Evolutionary conservation across 176 grass and related monocot genomes (phyloP).

Genomic region (Rhynchospora breviuscula): DNA sequence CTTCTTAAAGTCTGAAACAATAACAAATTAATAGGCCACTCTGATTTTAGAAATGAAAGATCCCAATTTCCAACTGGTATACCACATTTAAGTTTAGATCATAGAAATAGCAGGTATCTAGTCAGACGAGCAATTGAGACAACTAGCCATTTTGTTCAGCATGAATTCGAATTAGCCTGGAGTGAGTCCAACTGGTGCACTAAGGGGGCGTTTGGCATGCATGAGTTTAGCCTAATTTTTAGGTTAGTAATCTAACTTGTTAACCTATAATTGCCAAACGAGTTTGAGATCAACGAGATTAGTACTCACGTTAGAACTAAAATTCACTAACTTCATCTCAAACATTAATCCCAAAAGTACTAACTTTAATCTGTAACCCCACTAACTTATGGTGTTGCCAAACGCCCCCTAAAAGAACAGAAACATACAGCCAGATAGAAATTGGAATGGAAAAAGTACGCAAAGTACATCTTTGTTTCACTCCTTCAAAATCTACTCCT

Average conservation of each 20-base stretch:
- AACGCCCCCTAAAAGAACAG: not conserved
- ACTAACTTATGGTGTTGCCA: too few relatives aligned
- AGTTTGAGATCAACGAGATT: too few relatives aligned
- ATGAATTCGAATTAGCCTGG: not conserved
- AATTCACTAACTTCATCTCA: too few relatives aligned
- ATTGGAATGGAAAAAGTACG: not conserved
- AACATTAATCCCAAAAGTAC: too few relatives aligned
- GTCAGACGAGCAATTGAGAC: not conserved
- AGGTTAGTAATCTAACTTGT: too few relatives aligned
- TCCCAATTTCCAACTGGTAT: not conserved
- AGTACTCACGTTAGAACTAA: too few relatives aligned
- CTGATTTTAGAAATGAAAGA: not conserved
- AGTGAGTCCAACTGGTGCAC: not conserved
- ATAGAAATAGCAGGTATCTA: not conserved
- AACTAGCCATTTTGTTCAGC: not conserved
- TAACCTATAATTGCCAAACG: too few relatives aligned
- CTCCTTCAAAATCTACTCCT: not conserved
- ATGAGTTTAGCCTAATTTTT: too few relatives aligned
- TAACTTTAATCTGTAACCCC: too few relatives aligned
- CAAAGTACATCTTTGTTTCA: not conserved
- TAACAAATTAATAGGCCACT: constrained; percentile 10
- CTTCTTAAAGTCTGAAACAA: constrained; percentile 71
- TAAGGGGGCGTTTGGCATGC: too few relatives aligned
- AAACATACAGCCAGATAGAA: not conserved
- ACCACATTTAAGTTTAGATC: not conserved